Percentiles rank a stretch among this genome's conserved stretches.
Evolutionary conservation across 2,329 filamentous ascomycete genomes (phyloP).

Genomic region (Penicillium sp.): DNA sequence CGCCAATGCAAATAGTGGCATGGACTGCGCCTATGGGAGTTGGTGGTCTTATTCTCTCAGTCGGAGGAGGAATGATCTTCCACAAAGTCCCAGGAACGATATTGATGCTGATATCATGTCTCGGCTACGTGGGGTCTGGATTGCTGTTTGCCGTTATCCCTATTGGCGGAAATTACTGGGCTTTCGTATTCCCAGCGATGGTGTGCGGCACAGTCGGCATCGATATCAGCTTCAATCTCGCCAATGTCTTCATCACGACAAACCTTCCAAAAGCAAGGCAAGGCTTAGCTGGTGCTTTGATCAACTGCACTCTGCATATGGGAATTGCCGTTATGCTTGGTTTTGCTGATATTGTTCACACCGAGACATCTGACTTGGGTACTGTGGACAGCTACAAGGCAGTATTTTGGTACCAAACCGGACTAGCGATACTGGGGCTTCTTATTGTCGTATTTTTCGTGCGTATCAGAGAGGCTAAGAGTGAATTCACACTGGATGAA

Average conservation of each 20-base stretch:
- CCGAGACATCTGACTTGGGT: constrained; percentile 49
- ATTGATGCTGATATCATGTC: constrained; percentile 60
- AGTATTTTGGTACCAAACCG: constrained; percentile 64
- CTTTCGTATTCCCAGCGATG: constrained; percentile 65
- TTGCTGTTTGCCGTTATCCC: constrained; percentile 66
- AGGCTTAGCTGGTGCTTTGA: constrained; percentile 68
- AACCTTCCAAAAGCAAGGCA: constrained; percentile 65
- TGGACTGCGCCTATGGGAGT: constrained; percentile 68
- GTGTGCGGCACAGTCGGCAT: constrained; percentile 67
- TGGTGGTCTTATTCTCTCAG: constrained; percentile 65
- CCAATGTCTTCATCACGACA: constrained; percentile 75
- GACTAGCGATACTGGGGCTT: constrained; percentile 53
- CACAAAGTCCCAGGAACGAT: constrained; percentile 63
- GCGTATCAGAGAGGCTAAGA: constrained; percentile 55
- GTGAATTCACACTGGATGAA: constrained; percentile 59
- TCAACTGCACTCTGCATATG: constrained; percentile 69
- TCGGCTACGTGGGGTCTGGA: constrained; percentile 58
- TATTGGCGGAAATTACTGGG: constrained; percentile 62
- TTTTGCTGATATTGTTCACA: constrained; percentile 62
- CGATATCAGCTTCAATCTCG: constrained; percentile 72
- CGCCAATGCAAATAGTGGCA: constrained; percentile 62
- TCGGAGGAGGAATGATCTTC: constrained; percentile 63
- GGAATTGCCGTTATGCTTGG: constrained; percentile 71
- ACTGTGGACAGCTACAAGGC: constrained; percentile 58
- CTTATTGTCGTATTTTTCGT: constrained; percentile 55